These are phyloP conservation scores for Calonectria fujianensis DNA, from an alignment of 2,329 filamentous ascomycete species.

Conservation along the genomic window DNA sequence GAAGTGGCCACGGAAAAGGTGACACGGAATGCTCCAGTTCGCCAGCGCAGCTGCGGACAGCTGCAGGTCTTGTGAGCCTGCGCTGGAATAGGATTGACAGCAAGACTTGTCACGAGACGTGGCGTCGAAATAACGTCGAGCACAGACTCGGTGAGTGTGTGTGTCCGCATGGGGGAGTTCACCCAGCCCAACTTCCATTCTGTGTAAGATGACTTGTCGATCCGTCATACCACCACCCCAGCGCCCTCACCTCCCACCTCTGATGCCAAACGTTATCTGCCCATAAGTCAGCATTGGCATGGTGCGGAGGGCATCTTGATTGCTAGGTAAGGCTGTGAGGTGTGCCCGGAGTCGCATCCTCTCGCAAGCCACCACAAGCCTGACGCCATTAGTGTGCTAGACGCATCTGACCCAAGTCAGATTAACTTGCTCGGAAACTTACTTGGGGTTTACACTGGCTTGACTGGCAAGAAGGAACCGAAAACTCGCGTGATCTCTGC, in stretches of 20 bases:
- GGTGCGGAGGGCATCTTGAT: not conserved
- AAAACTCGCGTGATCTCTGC: not conserved
- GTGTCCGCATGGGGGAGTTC: too few species aligned
- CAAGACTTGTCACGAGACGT: not conserved
- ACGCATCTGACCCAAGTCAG: not conserved
- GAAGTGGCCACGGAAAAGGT: constrained; percentile 21
- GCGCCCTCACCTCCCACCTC: not conserved
- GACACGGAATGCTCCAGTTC: constrained; percentile 15
- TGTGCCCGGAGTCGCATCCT: not conserved
- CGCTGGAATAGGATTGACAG: not conserved
- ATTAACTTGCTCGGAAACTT: not conserved
- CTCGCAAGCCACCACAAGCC: not conserved
- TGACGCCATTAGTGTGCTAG: not conserved
- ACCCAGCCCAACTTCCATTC: not conserved
- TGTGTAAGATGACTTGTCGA: constrained; percentile 27
- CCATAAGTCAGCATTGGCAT: not conserved
- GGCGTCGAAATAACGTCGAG: not conserved
- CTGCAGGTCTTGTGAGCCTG: not conserved
- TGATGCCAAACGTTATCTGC: constrained; percentile 11
- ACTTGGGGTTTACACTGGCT: too few species aligned
- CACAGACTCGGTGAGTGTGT: not conserved
- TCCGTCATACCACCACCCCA: not conserved
- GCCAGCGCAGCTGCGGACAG: not conserved
- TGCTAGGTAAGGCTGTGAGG: too few species aligned
- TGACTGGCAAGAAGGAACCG: not conserved